A percentile compares a stretch with the other conserved stretches of the same genome.
These are phyloP conservation scores for Amanita pallidorosea DNA, from an alignment of 768 basidiomycete species.

Conservation along the genomic window DNA sequence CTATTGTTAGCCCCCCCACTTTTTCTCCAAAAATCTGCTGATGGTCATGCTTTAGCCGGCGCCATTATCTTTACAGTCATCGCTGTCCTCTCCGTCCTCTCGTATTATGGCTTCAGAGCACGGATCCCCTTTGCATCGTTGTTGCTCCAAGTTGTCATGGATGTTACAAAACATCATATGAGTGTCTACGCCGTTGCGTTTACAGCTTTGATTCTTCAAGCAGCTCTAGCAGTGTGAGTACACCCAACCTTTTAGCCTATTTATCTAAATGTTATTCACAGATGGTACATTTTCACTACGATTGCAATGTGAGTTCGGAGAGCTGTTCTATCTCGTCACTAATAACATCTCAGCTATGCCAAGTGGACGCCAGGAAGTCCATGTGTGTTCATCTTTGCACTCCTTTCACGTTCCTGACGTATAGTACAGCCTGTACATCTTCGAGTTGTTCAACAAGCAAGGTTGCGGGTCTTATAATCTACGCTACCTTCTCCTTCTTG, in stretches of 20 bases:
- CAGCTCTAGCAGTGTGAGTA: slow-evolving; percentile 56
- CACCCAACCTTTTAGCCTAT: background rate
- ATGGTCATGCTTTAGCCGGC: slow-evolving; percentile 36
- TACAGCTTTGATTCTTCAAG: slow-evolving; percentile 57
- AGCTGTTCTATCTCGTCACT: background rate
- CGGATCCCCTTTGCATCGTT: slow-evolving; percentile 75
- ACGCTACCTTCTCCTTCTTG: slow-evolving; percentile 70
- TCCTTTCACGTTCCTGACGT: slow-evolving; percentile 3
- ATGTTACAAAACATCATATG: slow-evolving; percentile 74
- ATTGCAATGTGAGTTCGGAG: slow-evolving; percentile 29
- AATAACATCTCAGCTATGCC: slow-evolving; percentile 26
- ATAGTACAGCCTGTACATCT: slow-evolving; percentile 28
- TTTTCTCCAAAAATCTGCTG: background rate
- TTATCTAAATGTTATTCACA: slow-evolving; percentile 13
- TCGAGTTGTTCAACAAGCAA: slow-evolving; percentile 56
- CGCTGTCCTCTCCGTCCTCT: slow-evolving; percentile 61
- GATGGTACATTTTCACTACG: slow-evolving; percentile 70
- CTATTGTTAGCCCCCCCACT: slow-evolving; percentile 39
- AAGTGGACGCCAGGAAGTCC: slow-evolving; percentile 76
- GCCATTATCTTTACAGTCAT: slow-evolving; percentile 81
- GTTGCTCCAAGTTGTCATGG: slow-evolving; percentile 75
- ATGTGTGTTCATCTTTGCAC: slow-evolving; percentile 25
- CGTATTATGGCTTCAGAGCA: slow-evolving; percentile 61
- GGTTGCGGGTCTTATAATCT: slow-evolving; percentile 73
- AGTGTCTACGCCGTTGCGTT: slow-evolving; percentile 75